Evolutionary conservation across 768 basidiomycete species (phyloP).

Genomic region (Mrakia blollopis): DNA sequence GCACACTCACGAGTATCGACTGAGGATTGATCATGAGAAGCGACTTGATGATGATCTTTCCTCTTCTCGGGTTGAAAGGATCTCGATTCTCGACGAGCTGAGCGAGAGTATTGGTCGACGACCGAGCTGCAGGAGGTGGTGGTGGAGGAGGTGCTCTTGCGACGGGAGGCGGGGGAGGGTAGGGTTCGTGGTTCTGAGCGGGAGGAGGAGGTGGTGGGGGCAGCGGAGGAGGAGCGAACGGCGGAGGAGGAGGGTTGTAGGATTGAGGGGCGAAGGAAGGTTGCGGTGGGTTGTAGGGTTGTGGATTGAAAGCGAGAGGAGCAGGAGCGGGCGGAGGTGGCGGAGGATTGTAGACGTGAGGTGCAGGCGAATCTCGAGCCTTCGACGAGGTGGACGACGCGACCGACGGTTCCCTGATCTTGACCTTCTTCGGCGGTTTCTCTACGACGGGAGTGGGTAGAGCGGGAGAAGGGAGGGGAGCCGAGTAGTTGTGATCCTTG

Average conservation of each 20-base stretch:
- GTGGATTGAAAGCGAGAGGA: not conserved
- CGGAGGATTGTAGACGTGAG: not conserved
- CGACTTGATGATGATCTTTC: conserved; percentile 34
- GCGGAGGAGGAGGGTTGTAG: not conserved
- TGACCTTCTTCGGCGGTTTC: conserved; percentile 27
- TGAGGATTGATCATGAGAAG: conserved; percentile 34
- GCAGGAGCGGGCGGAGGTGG: not conserved
- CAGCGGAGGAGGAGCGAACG: not conserved
- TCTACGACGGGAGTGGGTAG: conserved; percentile 16
- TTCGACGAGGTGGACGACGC: conserved; percentile 15
- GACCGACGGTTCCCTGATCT: conserved; percentile 20
- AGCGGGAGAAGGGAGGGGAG: conserved; percentile 17
- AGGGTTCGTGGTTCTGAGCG: too few species aligned
- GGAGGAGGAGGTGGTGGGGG: not conserved
- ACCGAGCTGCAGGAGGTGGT: not conserved
- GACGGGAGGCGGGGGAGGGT: not conserved
- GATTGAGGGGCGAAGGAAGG: not conserved
- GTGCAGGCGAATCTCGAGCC: conserved; percentile 38
- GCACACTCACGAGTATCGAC: conserved; percentile 33
- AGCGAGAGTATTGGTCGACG: conserved; percentile 40
- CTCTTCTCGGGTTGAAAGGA: conserved; percentile 37
- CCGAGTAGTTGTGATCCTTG: conserved; percentile 15
- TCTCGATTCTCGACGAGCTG: not conserved
- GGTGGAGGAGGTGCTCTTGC: not conserved
- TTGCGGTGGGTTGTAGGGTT: not conserved